Evolutionary conservation across 306 rosid species (phyloP).

Genomic region (Crotalaria pallida): DNA sequence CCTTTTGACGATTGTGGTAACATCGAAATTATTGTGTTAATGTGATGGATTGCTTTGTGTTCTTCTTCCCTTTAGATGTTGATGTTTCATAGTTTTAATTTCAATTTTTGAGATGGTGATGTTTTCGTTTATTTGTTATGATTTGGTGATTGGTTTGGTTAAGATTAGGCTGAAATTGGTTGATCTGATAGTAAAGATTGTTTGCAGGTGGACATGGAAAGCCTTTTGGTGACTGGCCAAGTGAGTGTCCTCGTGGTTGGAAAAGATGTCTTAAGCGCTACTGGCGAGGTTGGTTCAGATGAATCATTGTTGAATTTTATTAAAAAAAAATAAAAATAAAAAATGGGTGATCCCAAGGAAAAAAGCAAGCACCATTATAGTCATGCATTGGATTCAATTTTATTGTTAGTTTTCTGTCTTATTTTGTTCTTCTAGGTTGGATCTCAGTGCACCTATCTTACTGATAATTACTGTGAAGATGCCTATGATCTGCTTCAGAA

Average conservation of each 20-base stretch:
- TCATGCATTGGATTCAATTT: background rate
- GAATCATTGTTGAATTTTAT: conserved; percentile 14
- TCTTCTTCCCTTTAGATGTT: no score
- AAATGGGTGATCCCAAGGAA: background rate
- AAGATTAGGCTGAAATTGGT: conserved; percentile 1
- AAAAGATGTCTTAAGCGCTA: conserved; percentile 54
- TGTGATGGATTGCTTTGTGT: no score
- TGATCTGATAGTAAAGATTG: conserved; percentile 20
- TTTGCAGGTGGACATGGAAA: conserved; percentile 70
- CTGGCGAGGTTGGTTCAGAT: conserved; percentile 52
- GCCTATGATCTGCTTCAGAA: conserved; percentile 84
- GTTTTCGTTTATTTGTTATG: background rate
- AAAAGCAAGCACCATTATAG: background rate
- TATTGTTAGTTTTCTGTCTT: background rate
- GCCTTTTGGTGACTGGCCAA: conserved; percentile 51
- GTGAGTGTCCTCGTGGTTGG: conserved; percentile 61
- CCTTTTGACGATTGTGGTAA: no score
- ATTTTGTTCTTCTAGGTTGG: conserved; percentile 49
- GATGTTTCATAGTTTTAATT: no score
- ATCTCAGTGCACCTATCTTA: conserved; percentile 75
- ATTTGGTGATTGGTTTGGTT: background rate
- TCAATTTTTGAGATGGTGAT: background rate
- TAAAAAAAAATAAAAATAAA: no score
- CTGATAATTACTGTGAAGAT: conserved; percentile 85
- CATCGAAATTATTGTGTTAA: no score